phyloP scores from a whole-genome alignment of 176 grass and related monocot genomes.

The Cenchrus fungigraminus region DNA sequence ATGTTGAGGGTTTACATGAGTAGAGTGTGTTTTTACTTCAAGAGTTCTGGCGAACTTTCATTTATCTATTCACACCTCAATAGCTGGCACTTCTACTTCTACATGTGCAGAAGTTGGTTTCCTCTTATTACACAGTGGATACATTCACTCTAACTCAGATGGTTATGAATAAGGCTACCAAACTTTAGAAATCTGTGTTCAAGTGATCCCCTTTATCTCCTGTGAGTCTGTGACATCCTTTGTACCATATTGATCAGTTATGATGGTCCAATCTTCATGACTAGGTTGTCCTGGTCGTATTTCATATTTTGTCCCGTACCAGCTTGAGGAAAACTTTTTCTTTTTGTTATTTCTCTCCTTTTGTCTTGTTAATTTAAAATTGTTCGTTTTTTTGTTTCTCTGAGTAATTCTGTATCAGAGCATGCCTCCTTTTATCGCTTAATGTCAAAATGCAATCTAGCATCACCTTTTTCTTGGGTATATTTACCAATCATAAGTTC shows the following conservation, averaged over 20 bases:
- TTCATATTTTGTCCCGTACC: background rate
- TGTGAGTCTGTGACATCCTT: background rate
- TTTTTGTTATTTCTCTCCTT: background rate
- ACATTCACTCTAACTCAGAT: background rate
- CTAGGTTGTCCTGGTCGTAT: background rate
- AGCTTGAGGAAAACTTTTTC: background rate
- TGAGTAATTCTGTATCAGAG: background rate
- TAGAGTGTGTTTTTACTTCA: background rate
- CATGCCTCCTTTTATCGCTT: background rate
- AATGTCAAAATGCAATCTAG: background rate
- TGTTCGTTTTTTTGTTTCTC: background rate
- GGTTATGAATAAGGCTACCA: background rate
- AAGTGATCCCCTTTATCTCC: background rate
- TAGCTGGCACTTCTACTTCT: background rate
- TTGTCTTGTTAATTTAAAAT: background rate
- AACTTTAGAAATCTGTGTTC: background rate
- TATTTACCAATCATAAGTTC: background rate
- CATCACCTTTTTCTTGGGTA: background rate
- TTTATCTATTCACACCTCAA: conserved; percentile 9
- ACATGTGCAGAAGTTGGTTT: background rate
- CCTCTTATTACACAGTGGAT: background rate
- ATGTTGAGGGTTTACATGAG: background rate
- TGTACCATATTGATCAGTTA: background rate
- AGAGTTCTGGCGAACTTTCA: background rate
- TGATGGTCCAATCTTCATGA: background rate